A percentile compares a stretch with the other conserved stretches of the same genome.
Evolutionary conservation across 768 basidiomycete species (phyloP).

Genomic region (Tricholoma furcatifolium): DNA sequence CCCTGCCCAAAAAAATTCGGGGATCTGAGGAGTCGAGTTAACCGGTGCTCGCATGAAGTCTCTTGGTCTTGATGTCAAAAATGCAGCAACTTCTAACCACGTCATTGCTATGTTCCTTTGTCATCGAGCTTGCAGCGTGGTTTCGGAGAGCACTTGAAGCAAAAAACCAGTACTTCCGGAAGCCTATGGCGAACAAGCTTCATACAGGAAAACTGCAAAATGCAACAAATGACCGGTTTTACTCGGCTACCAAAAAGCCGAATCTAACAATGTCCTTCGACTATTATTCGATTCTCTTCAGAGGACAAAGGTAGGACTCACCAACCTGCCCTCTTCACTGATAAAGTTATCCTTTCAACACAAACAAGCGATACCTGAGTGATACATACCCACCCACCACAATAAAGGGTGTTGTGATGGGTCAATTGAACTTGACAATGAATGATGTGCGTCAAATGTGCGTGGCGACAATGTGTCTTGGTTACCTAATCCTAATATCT

Average conservation of each 20-base stretch:
- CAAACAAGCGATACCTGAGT: too few species aligned
- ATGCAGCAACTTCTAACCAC: not conserved
- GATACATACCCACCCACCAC: not conserved
- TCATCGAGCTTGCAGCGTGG: slow-evolving; percentile 4
- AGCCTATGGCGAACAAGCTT: not conserved
- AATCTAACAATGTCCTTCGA: not conserved
- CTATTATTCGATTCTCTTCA: too few species aligned
- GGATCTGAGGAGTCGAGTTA: slow-evolving; percentile 8
- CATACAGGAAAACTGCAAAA: too few species aligned
- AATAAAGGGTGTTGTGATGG: not conserved
- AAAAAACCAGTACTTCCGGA: slow-evolving; percentile 8
- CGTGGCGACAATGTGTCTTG: slow-evolving; percentile 11
- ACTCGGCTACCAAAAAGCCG: not conserved
- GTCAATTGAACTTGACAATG: too few species aligned
- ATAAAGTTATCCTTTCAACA: too few species aligned
- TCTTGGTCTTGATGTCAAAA: slow-evolving; percentile 8
- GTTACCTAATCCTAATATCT: slow-evolving; percentile 16
- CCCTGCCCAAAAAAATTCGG: not conserved
- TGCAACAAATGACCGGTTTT: not conserved
- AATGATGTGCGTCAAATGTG: too few species aligned
- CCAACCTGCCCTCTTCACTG: not conserved
- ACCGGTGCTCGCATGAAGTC: too few species aligned
- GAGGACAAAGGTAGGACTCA: too few species aligned
- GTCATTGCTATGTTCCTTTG: slow-evolving; percentile 9
- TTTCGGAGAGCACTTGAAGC: not conserved